Evolutionary conservation across 805 yeast genomes (phyloP).

Genomic region (Candida golubevii): DNA sequence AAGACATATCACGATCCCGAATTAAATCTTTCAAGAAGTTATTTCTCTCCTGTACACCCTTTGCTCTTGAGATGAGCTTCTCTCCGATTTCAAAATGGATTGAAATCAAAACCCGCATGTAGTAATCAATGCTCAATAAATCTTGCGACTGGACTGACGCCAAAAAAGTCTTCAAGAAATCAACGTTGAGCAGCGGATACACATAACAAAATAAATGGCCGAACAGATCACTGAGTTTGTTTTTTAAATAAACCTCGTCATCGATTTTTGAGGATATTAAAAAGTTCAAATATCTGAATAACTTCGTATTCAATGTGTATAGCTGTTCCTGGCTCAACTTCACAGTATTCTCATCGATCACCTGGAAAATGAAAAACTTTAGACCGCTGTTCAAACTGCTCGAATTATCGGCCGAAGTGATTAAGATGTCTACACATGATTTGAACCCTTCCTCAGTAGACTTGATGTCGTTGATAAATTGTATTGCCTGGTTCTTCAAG

Average conservation of each 20-base stretch:
- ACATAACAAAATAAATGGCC: conserved; percentile 34
- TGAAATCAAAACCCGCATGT: conserved; percentile 63
- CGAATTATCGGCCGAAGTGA: conserved; percentile 18
- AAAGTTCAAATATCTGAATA: conserved; percentile 43
- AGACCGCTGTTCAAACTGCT: conserved; percentile 45
- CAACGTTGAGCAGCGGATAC: conserved; percentile 30
- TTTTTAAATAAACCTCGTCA: conserved; percentile 31
- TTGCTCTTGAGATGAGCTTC: conserved; percentile 70
- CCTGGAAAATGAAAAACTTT: conserved; percentile 66
- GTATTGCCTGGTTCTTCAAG: conserved; percentile 44
- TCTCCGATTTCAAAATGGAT: conserved; percentile 94
- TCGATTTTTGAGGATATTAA: conserved; percentile 15
- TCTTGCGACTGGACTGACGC: conserved; percentile 17
- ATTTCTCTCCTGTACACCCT: conserved; percentile 59
- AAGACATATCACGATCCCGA: conserved; percentile 68
- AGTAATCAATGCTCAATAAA: conserved; percentile 51
- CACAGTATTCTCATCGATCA: conserved; percentile 54
- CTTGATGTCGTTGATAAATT: conserved; percentile 51
- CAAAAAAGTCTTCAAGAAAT: conserved; percentile 31
- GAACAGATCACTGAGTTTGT: conserved; percentile 34
- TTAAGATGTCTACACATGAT: conserved; percentile 48
- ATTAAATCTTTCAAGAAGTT: conserved; percentile 75
- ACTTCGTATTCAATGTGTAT: conserved; percentile 40
- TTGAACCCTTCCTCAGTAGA: conserved; percentile 52
- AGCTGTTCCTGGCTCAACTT: conserved; percentile 44